Evolutionary conservation across 345 rosid species (phyloP), one percentile per base, ranked within the genome.

Genomic region (Acer yangbiense): DNA sequence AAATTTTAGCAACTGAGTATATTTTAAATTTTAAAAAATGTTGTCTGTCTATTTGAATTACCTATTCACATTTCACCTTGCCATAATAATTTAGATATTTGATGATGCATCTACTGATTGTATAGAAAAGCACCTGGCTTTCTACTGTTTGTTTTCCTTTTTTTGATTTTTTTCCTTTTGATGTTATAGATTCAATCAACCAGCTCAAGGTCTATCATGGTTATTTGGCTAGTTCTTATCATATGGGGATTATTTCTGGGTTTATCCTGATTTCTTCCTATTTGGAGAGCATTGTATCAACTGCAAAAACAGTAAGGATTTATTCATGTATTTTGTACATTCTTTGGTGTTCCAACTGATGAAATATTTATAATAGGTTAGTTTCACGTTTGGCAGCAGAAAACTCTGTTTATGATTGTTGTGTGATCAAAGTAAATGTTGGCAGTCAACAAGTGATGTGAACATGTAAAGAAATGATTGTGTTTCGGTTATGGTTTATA

Each of bases 211-310:
- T 91, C 79, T 83, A 85, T 83, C 99, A 92, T 83, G 92, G 89
- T 84, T 91, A 87, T 81, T 84, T 95, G 87, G 98, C 94, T 69
- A 93, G 97, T 87, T 84, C 97, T 55, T 95, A 95, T 80, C 99
- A 95, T 67, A 80, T 82, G 57, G 99, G 95, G 44, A 95, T 95
- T 78, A 80, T 95, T 63, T 91, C 98, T 72, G 98, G 99, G 39
- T 90, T 92, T 67, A 76, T 88, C 73, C 81, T 93, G 85, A 88
- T 93, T 76, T 87, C 94, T 9, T 89, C 97, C 64, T 83, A 87
- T 78, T 82, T 95, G 86, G 92, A 93, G 83, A 81, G 82, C 69
- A 78, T 86, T 50, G 86, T 82, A 80, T 90, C 91, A 14, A 16
- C 80, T 2, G 94, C 90, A 76, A 85, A 84, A 76, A 76, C 74